Base-by-base conservation (phyloP, 129 eudicot species). In the Flaveria bidentis region DNA sequence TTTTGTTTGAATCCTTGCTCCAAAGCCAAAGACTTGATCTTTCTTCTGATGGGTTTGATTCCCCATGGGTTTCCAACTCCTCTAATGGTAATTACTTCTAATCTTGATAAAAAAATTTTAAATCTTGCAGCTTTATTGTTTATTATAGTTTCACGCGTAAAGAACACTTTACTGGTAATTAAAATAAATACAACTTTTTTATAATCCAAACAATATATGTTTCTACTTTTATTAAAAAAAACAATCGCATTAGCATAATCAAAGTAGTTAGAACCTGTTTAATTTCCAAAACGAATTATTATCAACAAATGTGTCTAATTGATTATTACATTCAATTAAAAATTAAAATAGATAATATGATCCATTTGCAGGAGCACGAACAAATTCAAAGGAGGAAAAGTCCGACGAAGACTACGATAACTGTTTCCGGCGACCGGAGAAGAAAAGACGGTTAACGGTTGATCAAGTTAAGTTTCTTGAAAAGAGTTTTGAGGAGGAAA, bases 381-480 rank as follows among this genome's bases (percentile, higher is more conserved):
- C 71, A 30, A 57, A 70, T 9, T 50, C 57, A 11, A 76, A 74
- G 18, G 88, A 77, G 47, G 94, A 90, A 49, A 85, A 80, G 57
- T 84, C 71, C 28, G 83, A 73, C 30, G 92, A 90, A 17, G 93
- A 84, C 15, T 69, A 64, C 22, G 89, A 88, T 6, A 80, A 42
- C 18, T 58, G 75, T 81, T 80, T 66, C 66, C 86, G 84, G 66
- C 93, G 72, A 36, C 85, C 85, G 25, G 97, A 86, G 75, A 92
- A 92, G 86, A 92, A 92, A 71, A 77, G 96, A 80, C 82, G 98
- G 26, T 85, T 92, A 15, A 25, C 73, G 1, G 18, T 75, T 3
- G 86, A 86, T 46, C 96, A 92, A 82, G 98, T 89, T 45, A 81
- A 76, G 61, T 86, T 82, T 78, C 92, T 92, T 25, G 98, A 92